A percentile compares a stretch with the other conserved stretches of the same genome.
These are phyloP conservation scores for Setaria italica DNA, from an alignment of 202 grass and related monocot genomes.

Conservation along the genomic window DNA sequence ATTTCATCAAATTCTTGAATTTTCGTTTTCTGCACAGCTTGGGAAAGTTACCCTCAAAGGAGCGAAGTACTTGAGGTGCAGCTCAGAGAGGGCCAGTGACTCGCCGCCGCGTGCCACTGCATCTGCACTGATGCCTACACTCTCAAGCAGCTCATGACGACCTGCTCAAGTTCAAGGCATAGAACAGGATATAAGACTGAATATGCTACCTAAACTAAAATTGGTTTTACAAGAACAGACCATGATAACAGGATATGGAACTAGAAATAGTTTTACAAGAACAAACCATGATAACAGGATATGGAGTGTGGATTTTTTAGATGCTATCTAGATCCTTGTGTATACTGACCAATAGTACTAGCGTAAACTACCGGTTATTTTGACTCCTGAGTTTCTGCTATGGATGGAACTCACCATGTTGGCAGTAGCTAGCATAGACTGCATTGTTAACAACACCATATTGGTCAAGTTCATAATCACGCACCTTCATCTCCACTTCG, in stretches of 20 bases:
- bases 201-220: background rate
- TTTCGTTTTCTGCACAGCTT: background rate
- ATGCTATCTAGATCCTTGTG: background rate
- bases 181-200: background rate
- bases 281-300: background rate
- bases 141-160: slow-evolving; percentile 77
- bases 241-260: no score
- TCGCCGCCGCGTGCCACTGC: slow-evolving; percentile 76
- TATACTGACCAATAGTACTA: slow-evolving; percentile 31
- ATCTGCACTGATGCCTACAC: slow-evolving; percentile 72
- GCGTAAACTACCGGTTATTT: background rate
- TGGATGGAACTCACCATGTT: slow-evolving; percentile 70
- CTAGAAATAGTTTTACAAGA: background rate
- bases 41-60: slow-evolving; percentile 79
- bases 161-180: slow-evolving; percentile 53
- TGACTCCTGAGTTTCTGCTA: background rate
- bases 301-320: background rate
- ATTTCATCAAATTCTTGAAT: background rate
- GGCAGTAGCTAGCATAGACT: slow-evolving; percentile 87
- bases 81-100: slow-evolving; percentile 77
- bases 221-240: background rate
- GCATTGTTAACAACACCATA: slow-evolving; percentile 95
- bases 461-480: slow-evolving; percentile 93
- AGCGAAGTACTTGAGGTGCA: slow-evolving; percentile 78
- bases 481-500: slow-evolving; percentile 77